Base-by-base conservation (phyloP, 208 protist species). In the Kentomonas sorsogonicus region DNA sequence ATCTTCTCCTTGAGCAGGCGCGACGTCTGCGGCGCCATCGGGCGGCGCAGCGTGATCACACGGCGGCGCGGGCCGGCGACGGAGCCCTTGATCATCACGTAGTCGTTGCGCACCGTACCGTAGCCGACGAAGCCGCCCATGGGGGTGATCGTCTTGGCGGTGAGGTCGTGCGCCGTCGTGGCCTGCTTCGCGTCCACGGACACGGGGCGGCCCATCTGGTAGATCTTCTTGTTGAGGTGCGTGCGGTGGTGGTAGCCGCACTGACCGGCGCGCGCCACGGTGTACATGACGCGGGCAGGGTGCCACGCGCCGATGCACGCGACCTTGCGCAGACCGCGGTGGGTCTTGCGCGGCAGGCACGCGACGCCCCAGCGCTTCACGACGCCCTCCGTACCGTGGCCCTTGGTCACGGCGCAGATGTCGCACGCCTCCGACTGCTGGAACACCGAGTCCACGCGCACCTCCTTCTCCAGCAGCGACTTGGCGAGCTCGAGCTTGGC, bases 151-250 rank as follows among this genome's bases (percentile, higher is more conserved):
- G 66, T 72, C 90, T 99, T 99, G 41, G 97, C 84, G 41, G 98
- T 99, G 34, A 99, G 73, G 81, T 99, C 98, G 72, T 89, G 97
- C 45, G 98, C 87, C 44, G 98, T 99, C 20, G 83, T 92, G 58
- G 89, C 98, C 76, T 91, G 82, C 53, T 81, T 77, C 41, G 77
- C 71, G 63, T 79, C 74, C 68, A 86, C 78, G 33, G 71, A 66
- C 33, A 79, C 73, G 57, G 83, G 83, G 69, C 83, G 89, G 67
- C 96, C 97, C 54, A 99, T 86, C 63, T 93, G 80, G 97, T 99
- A 99, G 82, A 99, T 98, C 93, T 99, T 99, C 96, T 99, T 99
- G 97, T 99, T 99, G 41, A 96, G 65, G 77, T 99, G 97, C 33
- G 98, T 99, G 62, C 98, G 85, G 92, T 99, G 98, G 74, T 98